Conservation (phyloP, 139 green algal genomes). For the Picochlorum sp. region DNA sequence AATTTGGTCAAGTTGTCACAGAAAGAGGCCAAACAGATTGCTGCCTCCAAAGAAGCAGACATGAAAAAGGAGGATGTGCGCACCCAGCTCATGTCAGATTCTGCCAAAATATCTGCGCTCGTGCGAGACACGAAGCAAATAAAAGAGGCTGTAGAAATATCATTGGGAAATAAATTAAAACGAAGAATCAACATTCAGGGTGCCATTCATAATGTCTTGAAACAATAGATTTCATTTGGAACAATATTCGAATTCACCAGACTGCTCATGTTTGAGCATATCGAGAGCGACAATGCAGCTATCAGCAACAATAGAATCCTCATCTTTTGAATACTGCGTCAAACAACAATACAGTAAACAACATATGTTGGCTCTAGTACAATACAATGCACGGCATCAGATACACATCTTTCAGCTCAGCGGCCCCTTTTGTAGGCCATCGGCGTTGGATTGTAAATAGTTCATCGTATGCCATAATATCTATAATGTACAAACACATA, state of each 20-base stretch:
- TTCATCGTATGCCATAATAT: neutral
- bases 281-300: conserved; percentile 93
- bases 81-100: conserved; percentile 25
- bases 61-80: conserved; percentile 14
- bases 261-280: conserved; percentile 80
- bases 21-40: conserved; percentile 22
- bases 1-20: conserved; percentile 7
- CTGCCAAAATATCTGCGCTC: conserved; percentile 15
- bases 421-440: neutral
- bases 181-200: conserved; percentile 30
- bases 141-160: conserved; percentile 15
- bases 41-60: conserved; percentile 11
- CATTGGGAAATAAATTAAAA: conserved; percentile 17
- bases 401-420: neutral
- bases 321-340: conserved; percentile 43
- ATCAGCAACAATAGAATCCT: conserved; percentile 88
- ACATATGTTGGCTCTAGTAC: neutral
- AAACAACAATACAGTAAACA: no score
- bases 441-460: conserved; percentile 3
- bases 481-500: neutral
- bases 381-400: neutral
- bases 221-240: conserved; percentile 20
- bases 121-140: conserved; percentile 11
- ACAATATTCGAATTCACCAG: conserved; percentile 74
- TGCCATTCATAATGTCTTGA: conserved; percentile 14